Base-by-base conservation (phyloP, 306 rosid genomes). In the Aeschynomene evenia region DNA sequence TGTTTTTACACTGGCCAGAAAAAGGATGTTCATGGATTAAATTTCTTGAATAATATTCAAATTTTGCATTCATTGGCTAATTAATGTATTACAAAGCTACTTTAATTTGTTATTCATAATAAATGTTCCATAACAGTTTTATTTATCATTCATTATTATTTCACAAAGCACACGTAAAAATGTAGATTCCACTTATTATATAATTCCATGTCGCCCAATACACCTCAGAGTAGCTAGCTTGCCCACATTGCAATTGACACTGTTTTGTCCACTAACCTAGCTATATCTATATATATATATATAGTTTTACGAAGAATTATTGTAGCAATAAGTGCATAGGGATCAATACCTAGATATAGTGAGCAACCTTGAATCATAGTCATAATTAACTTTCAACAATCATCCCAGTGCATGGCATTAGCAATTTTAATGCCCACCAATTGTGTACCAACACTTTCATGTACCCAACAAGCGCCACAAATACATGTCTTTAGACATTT, bases 361-460 rank as follows among this genome's bases (percentile, higher is more conserved):
- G 23, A 42, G 4, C 4, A 18, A 19, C 20, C 21, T 45, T 31
- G 45, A 20, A 40, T 16, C 16, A 40, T 14, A 13, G 34, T 58
- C 68, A 71, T 71, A 71, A 58, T 61, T 72, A 72, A 62, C 12
- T 23, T 60, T 24, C 51, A 14, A 45, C 29, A 46, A 71, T 70
- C 67, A 57, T 56, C 46, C 34, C 33, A 70, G 13, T 43, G 59
- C 50, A 71, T 71, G 56, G 49, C 34, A 71, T 49, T 46, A 46
- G 36, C 36, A 9, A 46, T 45, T 52, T 58, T 45, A 46, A 9
- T 68, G 22, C n/a, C 74, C 54, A 53, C 53, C 40, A 24, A 18
- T 50, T 69, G 42, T 10, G 43, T 2, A 4, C 10, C 42, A 37
- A 37, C 42, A 37, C 31, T 26, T 9, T 2, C 13, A 37, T 9